Evolutionary conservation across 106 monocot genomes (phyloP).

Genomic region (Dendrobium nobile): DNA sequence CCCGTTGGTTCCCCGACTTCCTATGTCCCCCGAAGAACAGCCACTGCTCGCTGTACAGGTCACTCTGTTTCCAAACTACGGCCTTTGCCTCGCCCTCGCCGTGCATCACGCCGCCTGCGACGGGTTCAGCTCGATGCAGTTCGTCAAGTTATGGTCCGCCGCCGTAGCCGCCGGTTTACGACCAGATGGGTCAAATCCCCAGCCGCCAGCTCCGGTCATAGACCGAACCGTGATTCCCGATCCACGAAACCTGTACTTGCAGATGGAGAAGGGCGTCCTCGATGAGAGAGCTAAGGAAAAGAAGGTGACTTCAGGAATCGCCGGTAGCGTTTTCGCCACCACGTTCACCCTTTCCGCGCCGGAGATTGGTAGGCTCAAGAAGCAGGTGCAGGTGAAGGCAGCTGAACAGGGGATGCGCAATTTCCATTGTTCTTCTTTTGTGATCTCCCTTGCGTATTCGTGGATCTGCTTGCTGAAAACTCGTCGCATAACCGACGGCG

Average conservation of each 20-base stretch:
- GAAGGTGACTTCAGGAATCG: neutral
- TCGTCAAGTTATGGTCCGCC: constrained; percentile 3
- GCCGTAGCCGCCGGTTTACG: neutral
- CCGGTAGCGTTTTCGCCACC: neutral
- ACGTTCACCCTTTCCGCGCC: constrained; percentile 10
- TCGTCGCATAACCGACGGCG: neutral
- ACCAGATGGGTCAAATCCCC: neutral
- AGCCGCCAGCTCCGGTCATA: neutral
- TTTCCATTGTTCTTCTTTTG: constrained; percentile 27
- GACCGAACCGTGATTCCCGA: constrained; percentile 2
- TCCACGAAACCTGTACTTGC: neutral
- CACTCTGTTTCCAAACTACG: constrained; percentile 1
- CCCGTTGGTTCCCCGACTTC: constrained; percentile 1
- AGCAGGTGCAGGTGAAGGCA: neutral
- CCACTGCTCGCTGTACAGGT: constrained; percentile 8
- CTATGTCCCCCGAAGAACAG: neutral
- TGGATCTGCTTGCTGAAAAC: constrained; percentile 24
- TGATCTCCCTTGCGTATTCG: constrained; percentile 4
- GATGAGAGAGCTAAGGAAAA: too few relatives aligned
- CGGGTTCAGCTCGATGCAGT: constrained; percentile 10
- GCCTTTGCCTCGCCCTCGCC: neutral
- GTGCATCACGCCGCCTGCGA: constrained; percentile 11
- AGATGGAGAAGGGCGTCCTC: neutral
- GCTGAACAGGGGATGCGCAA: neutral
- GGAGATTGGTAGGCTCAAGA: constrained; percentile 9